Percentiles rank a stretch among this genome's conserved stretches.
Conservation (phyloP, 2,329 filamentous ascomycete species). For the Aureobasidium sp. region DNA sequence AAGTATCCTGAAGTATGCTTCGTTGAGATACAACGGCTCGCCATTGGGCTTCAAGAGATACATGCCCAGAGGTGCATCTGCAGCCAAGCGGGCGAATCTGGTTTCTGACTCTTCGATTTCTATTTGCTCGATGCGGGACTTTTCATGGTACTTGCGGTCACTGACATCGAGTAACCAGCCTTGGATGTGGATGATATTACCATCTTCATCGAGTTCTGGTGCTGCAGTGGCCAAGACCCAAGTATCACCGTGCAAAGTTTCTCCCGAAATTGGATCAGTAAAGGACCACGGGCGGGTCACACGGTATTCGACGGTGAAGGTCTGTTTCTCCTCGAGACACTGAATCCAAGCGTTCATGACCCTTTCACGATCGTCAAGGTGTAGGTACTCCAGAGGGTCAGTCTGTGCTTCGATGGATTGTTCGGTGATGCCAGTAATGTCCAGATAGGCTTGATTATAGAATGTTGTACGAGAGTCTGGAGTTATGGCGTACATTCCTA, state of each 20-base stretch:
- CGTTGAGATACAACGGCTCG: constrained; percentile 33
- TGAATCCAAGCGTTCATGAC: constrained; percentile 29
- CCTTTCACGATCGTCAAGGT: constrained; percentile 28
- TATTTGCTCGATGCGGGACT: constrained; percentile 29
- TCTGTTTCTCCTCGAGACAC: constrained; percentile 27
- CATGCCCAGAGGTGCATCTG: constrained; percentile 35
- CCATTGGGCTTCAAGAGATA: constrained; percentile 30
- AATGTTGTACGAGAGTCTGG: constrained; percentile 31
- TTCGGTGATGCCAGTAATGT: constrained; percentile 27
- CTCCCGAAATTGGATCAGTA: constrained; percentile 22
- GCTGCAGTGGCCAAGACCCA: constrained; percentile 29
- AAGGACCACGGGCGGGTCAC: constrained; percentile 31
- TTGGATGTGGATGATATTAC: constrained; percentile 24
- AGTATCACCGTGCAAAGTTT: constrained; percentile 24
- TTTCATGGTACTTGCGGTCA: constrained; percentile 28
- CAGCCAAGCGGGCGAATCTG: constrained; percentile 35
- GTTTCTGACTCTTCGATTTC: constrained; percentile 28
- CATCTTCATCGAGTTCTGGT: constrained; percentile 27
- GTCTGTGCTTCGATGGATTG: constrained; percentile 15
- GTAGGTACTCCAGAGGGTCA: constrained; percentile 9
- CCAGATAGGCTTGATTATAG: constrained; percentile 35
- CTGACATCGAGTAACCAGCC: constrained; percentile 32
- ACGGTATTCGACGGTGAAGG: constrained; percentile 33
- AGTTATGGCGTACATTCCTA: constrained; percentile 36
- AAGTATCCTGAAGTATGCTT: constrained; percentile 34